Evolutionary conservation across 2,329 filamentous ascomycete species (phyloP).

Genomic region (Pestalotiopsis sp.): DNA sequence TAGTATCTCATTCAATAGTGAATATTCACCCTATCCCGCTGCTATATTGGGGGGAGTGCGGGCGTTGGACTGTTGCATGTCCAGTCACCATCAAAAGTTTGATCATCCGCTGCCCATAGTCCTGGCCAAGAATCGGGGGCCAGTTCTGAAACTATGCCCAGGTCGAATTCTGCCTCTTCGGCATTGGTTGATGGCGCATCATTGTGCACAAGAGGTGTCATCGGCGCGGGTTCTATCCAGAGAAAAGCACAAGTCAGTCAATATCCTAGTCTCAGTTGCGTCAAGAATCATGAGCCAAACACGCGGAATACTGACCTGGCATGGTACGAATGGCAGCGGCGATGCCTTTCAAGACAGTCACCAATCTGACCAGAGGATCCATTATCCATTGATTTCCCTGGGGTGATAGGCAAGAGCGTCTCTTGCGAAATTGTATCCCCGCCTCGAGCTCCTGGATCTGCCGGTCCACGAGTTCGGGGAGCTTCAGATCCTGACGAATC

Average conservation of each 20-base stretch:
- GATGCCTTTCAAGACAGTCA: background rate
- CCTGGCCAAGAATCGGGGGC: background rate
- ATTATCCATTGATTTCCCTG: background rate
- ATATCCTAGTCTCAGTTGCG: background rate
- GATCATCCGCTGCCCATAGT: background rate
- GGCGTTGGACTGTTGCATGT: background rate
- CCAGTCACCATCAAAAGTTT: background rate
- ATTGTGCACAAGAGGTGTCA: background rate
- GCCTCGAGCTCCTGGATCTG: background rate
- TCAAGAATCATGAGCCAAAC: background rate
- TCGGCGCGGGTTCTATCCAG: background rate
- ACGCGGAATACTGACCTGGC: background rate
- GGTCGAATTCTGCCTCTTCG: background rate
- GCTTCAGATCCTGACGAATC: conserved; percentile 37
- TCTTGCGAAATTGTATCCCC: background rate
- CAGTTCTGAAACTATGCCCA: background rate
- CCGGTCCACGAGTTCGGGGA: background rate
- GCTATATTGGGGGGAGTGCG: background rate
- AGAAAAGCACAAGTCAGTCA: background rate
- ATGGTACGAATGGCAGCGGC: background rate
- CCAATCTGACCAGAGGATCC: background rate
- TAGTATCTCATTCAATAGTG: background rate
- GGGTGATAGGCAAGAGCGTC: background rate
- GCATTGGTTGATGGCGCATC: background rate
- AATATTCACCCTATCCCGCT: background rate